Conservation (phyloP, 2,329 filamentous ascomycete genomes). For the Alternaria sp. region DNA sequence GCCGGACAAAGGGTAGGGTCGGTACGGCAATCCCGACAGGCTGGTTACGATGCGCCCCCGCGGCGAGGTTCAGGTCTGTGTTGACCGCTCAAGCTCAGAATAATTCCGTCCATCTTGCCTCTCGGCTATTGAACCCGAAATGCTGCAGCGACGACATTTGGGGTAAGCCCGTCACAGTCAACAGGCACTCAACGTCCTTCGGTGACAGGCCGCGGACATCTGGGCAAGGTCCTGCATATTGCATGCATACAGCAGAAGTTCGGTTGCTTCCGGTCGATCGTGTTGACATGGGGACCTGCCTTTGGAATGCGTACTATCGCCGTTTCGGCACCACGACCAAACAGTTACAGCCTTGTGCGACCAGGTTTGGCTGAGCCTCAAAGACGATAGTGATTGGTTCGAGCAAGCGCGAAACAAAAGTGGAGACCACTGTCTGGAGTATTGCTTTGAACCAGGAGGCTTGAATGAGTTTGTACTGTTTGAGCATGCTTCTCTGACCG, state of each 20-base stretch:
- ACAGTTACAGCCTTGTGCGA: constrained; percentile 35
- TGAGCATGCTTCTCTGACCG: constrained; percentile 24
- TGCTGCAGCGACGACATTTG: constrained; percentile 7
- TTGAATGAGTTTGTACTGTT: constrained; percentile 15
- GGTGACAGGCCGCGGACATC: constrained; percentile 20
- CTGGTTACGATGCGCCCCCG: constrained; percentile 14
- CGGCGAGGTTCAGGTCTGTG: constrained; percentile 15
- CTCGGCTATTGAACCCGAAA: constrained; percentile 15
- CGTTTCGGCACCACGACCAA: constrained; percentile 31
- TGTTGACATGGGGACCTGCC: constrained; percentile 21
- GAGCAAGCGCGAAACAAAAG: constrained; percentile 21
- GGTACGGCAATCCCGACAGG: constrained; percentile 12
- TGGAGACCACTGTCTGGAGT: constrained; percentile 1
- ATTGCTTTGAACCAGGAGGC: constrained; percentile 21
- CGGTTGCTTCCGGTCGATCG: constrained; percentile 45
- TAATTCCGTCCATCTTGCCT: constrained; percentile 13
- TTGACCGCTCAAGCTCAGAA: constrained; percentile 14
- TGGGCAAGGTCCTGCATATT: constrained; percentile 21
- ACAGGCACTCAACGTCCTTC: constrained; percentile 15
- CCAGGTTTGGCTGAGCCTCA: constrained; percentile 21
- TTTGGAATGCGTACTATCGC: constrained; percentile 39
- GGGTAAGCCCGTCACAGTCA: constrained; percentile 30
- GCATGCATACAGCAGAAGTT: constrained; percentile 43
- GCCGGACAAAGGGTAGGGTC: constrained; percentile 9
- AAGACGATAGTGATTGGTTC: constrained; percentile 23